A percentile compares a stretch with the other conserved stretches of the same genome.
Conservation (phyloP, 352 stramenopile species). For the Bremia lactucae region DNA sequence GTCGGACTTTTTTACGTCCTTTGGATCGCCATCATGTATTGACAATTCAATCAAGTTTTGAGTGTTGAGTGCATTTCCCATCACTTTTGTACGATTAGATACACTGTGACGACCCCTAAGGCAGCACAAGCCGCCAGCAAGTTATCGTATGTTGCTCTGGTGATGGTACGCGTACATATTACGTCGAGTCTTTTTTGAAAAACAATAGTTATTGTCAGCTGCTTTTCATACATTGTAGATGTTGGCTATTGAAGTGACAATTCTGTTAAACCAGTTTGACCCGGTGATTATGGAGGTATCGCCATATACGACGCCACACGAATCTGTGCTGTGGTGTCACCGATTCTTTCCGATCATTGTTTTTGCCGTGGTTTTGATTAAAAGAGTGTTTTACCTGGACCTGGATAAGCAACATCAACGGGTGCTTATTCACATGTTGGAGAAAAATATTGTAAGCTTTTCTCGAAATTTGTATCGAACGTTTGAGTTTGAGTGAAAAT, state of each 20-base stretch:
- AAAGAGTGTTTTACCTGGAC: too few relatives aligned
- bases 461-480: too few relatives aligned
- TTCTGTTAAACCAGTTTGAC: too few relatives aligned
- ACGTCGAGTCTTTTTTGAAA: too few relatives aligned
- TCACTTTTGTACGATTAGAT: constrained; percentile 20
- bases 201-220: too few relatives aligned
- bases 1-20: constrained; percentile 58
- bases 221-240: too few relatives aligned
- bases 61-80: neutral
- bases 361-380: neutral
- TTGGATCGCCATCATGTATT: constrained; percentile 53
- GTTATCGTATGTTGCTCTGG: constrained; percentile 27
- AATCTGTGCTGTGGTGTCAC: neutral
- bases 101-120: constrained; percentile 36
- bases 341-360: neutral
- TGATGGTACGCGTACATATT: constrained; percentile 42
- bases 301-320: neutral
- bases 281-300: neutral
- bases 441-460: neutral
- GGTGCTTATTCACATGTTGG: neutral
- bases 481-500: too few relatives aligned
- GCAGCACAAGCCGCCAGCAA: constrained; percentile 33
- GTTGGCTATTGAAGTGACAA: too few relatives aligned
- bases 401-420: neutral
- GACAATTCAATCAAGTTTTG: neutral